These are phyloP conservation scores for Apophysomyces elegans DNA, from an alignment of 371 early-diverging fungal species.

Conservation along the genomic window DNA sequence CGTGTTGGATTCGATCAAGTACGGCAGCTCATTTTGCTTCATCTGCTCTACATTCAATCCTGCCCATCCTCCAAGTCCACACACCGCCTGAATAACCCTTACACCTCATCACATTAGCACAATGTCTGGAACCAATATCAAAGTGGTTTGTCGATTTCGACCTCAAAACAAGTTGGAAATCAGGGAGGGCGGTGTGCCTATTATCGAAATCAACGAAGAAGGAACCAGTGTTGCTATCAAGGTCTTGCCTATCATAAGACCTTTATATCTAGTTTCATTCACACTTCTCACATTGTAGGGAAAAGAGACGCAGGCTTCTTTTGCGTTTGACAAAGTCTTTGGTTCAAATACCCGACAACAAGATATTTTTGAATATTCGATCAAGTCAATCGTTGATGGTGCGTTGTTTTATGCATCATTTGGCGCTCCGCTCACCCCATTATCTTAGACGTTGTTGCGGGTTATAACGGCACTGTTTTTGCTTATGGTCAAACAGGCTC, in stretches of 20 bases:
- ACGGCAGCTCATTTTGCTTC: neutral
- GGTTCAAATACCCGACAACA: conserved; percentile 78
- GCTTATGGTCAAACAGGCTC: conserved; percentile 96
- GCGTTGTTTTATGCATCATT: conserved; percentile 11
- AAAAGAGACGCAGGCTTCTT: conserved; percentile 32
- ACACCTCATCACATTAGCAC: neutral
- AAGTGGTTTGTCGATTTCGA: conserved; percentile 91
- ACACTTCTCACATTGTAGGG: conserved; percentile 7
- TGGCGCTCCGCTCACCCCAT: conserved; percentile 6
- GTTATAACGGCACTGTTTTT: conserved; percentile 94
- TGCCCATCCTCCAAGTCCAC: neutral
- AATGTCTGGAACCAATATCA: conserved; percentile 74
- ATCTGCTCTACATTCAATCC: neutral
- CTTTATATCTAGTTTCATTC: neutral
- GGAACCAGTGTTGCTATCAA: conserved; percentile 38
- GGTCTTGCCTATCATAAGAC: neutral
- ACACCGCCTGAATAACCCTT: neutral
- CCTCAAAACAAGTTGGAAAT: conserved; percentile 90
- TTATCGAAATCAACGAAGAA: conserved; percentile 81
- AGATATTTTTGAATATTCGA: conserved; percentile 84
- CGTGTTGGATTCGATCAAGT: conserved; percentile 9
- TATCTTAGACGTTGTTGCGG: conserved; percentile 34
- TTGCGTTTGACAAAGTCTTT: conserved; percentile 89
- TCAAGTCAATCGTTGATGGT: conserved; percentile 88
- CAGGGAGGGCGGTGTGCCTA: conserved; percentile 78